phyloP scores from a whole-genome alignment of 129 eudicot species.

The Chrysanthemum seticuspe region DNA sequence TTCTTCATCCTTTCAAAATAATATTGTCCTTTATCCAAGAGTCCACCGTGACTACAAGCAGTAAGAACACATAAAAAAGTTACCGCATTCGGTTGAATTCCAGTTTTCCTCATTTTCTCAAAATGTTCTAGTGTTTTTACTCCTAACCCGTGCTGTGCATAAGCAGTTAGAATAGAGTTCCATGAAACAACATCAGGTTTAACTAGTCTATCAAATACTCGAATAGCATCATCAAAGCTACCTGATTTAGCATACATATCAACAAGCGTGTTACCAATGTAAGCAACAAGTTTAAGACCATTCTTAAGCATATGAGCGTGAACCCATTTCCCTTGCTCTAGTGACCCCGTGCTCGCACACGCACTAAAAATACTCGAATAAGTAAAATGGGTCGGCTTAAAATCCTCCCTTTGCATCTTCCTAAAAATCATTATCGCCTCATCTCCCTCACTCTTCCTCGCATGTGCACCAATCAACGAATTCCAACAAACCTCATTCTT shows the following conservation, averaged over 20 bases:
- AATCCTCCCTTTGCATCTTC: slow-evolving; percentile 57
- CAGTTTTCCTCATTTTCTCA: slow-evolving; percentile 55
- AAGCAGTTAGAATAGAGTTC: slow-evolving; percentile 81
- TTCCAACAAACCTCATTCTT: slow-evolving; percentile 88
- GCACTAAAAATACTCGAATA: slow-evolving; percentile 65
- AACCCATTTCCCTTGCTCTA: slow-evolving; percentile 86
- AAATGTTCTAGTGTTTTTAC: slow-evolving; percentile 54
- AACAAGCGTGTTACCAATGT: slow-evolving; percentile 72
- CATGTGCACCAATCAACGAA: slow-evolving; percentile 72
- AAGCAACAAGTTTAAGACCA: slow-evolving; percentile 61
- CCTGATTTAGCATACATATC: slow-evolving; percentile 88
- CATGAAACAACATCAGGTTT: slow-evolving; percentile 67
- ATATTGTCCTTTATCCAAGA: slow-evolving; percentile 61
- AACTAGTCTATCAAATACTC: slow-evolving; percentile 54
- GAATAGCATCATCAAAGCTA: slow-evolving; percentile 64
- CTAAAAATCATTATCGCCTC: slow-evolving; percentile 48
- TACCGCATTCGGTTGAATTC: slow-evolving; percentile 57
- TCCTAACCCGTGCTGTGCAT: slow-evolving; percentile 82
- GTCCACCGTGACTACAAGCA: slow-evolving; percentile 84
- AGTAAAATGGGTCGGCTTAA: slow-evolving; percentile 59
- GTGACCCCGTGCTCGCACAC: slow-evolving; percentile 67
- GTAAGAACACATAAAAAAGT: slow-evolving; percentile 63
- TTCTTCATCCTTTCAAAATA: slow-evolving; percentile 69
- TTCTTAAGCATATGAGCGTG: slow-evolving; percentile 70
- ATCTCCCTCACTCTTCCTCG: slow-evolving; percentile 66